Evolutionary conservation across 176 grass and related monocot species (phyloP), one percentile per base, ranked within the genome.

Genomic region (Tillandsia leiboldiana): DNA sequence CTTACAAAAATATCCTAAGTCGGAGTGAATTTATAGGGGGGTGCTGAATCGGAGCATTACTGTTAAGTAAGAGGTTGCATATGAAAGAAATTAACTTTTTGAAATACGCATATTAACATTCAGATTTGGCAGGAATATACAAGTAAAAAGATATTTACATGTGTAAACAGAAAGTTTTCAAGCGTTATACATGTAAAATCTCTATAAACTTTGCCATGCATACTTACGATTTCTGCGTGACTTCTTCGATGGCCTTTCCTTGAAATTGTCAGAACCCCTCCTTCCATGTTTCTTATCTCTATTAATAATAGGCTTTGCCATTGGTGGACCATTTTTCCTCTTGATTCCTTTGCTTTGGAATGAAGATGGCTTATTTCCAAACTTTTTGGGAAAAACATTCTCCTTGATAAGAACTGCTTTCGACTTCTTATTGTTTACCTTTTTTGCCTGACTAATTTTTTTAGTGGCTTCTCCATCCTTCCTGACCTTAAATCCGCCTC

Each of bases 171-270:
- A 42, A 42, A 42, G 3, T 42, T 42, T 42, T 42, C 33, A 8
- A 42, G 33, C 3, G 3, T 59, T 66, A 66, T 28, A 4, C 11
- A 75, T 70, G 51, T 42, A 51, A 49, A 64, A 20, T 65, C n/a
- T 42, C 18, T 22, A 71, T 24, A 14, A n/a, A 13, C 8, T 51
- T 48, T 63, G 49, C 57, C 18, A 49, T 48, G 74, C 50, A 65
- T 49, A 71, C 76, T 77, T 80, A 82, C 74, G 20, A 78, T 69
- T 70, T 24, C 62, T 80, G 12, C 63, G 74, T 59, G 70, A 17
- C 71, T 80, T 90, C 80, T 86, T 86, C 12, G 29, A 71, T 66
- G 51, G 53, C 53, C 74, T 74, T 75, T 80, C 80, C 67, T 61
- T 17, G 72, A 64, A 48, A 14, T 62, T 28, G 73, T 68, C 69